Percentiles rank a stretch among this genome's conserved stretches.
phyloP scores from a whole-genome alignment of 2,329 filamentous ascomycete species.

The Cryoendolithus antarcticus region DNA sequence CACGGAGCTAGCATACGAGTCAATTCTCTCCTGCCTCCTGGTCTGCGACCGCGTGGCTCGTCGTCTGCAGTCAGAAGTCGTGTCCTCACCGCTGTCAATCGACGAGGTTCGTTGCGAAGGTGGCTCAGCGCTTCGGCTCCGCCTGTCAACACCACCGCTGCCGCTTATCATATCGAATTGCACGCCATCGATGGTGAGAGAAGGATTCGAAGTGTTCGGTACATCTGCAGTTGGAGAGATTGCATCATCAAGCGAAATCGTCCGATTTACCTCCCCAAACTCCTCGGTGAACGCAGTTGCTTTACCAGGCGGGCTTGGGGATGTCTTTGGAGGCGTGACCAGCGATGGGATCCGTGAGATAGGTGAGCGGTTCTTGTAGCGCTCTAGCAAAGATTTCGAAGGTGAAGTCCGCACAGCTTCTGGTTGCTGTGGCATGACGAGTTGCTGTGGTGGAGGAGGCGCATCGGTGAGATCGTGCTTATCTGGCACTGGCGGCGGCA shows the following conservation, averaged over 20 bases:
- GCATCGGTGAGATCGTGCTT: constrained; percentile 4
- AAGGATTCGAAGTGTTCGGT: background rate
- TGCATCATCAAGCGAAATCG: background rate
- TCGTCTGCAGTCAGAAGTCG: background rate
- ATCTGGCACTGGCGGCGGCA: background rate
- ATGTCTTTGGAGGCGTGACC: background rate
- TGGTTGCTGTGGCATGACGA: background rate
- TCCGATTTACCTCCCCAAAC: background rate
- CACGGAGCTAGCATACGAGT: constrained; percentile 4
- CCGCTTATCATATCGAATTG: constrained; percentile 4
- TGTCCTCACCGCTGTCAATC: background rate
- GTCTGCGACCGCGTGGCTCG: constrained; percentile 6
- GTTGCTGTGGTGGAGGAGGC: constrained; percentile 1
- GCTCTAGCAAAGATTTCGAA: constrained; percentile 4
- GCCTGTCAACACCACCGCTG: background rate
- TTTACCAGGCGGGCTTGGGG: background rate
- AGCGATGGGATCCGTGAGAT: background rate
- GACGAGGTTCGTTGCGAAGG: background rate
- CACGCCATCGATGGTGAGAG: constrained; percentile 1
- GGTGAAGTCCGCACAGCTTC: constrained; percentile 3
- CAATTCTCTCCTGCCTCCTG: constrained; percentile 7
- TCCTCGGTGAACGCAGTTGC: constrained; percentile 1
- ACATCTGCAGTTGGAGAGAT: background rate
- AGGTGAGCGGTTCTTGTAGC: constrained; percentile 4
- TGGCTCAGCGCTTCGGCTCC: constrained; percentile 3